Evolutionary conservation across 805 yeast species (phyloP), one percentile per base, ranked within the genome.

Genomic region (Kazachstania africana): DNA sequence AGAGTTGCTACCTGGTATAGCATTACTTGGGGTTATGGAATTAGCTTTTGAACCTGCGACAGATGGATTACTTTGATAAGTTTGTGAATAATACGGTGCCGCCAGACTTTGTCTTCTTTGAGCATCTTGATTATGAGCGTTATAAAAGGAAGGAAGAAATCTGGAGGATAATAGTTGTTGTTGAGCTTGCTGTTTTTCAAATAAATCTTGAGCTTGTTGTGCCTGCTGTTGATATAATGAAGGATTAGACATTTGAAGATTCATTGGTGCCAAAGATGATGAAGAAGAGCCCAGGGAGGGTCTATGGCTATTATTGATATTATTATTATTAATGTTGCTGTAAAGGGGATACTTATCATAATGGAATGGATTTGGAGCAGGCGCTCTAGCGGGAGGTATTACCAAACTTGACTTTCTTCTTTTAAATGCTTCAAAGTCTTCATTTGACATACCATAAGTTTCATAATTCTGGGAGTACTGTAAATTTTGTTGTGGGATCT

Each of bases 301-400:
- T 15, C 8, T 12, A 9, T n/a, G 26, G 22, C 17, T 8, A 23
- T 23, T 23, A 8, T 23, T 6, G 6, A 6, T 10, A 12, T 24
- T 24, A 24, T 14, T 30, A 26, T 19, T 31, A 21, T 19, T 12
- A 24, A 10, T 16, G 3, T 15, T 28, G 22, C 20, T 23, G 16
- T 15, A 14, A 13, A 16, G 15, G 5, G 23, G 19, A 27, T 34
- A 33, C 14, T 37, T 56, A n/a, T 57, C 44, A 35, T 51, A 60
- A 32, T 57, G 54, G 23, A 44, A 52, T 6, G 60, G 57, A 16
- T 52, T 54, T 4, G 68, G 67, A 10, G 60, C 67, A 2, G 65
- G 64, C 1, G 65, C 66, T 40, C 70, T 50, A 3, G 63, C 45
- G 12, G 70, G 70, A 2, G 68, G 69, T 12, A 57, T 40, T 8